Evolutionary conservation across 345 rosid species (phyloP), one percentile per base, ranked within the genome.

Genomic region (Citrus sp.): DNA sequence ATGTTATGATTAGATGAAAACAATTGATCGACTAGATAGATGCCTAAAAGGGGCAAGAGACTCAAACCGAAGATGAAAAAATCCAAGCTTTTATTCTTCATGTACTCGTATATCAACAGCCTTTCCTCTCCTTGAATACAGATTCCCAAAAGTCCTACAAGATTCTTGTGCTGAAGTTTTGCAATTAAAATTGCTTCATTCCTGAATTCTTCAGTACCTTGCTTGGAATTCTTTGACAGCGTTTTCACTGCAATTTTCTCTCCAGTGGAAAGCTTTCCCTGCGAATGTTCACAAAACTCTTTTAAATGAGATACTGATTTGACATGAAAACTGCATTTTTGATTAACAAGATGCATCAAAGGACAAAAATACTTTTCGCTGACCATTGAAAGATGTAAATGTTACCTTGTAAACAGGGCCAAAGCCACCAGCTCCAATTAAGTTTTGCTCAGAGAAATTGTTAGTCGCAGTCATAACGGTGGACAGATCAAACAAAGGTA

Each of bases 181-280:
- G 78, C 86, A 80, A 74, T 79, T 82, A 63, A 85, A 61, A 21
- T 81, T 21, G 56, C 60, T 67, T 85, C 88, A 81, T 7, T 86
- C 81, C 61, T 86, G 76, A 88, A 84, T 76, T 86, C 84, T 24
- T 73, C 72, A 7, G 7, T 30, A 6, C 91, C 89, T 51, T 85
- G 89, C 16, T 66, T 38, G 37, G 89, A 84, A 66, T 78, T 67
- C 70, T 71, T 78, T 13, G 91, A 86, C 16, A 82, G 67, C 54
- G 78, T 85, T 63, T 86, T 86, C 56, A 83, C 83, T 18, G 91
- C 86, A 38, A 88, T 79, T 35, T 84, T 85, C 63, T 88, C 80
- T 38, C 83, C 84, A 9, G 70, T 63, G 13, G 9, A 37, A 24
- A 84, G 77, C 4, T 61, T 75, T 21, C 87, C 89, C 85, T 73